Conservation (phyloP, 2,329 filamentous ascomycete species). For the Cryphonectria carpinicola region DNA sequence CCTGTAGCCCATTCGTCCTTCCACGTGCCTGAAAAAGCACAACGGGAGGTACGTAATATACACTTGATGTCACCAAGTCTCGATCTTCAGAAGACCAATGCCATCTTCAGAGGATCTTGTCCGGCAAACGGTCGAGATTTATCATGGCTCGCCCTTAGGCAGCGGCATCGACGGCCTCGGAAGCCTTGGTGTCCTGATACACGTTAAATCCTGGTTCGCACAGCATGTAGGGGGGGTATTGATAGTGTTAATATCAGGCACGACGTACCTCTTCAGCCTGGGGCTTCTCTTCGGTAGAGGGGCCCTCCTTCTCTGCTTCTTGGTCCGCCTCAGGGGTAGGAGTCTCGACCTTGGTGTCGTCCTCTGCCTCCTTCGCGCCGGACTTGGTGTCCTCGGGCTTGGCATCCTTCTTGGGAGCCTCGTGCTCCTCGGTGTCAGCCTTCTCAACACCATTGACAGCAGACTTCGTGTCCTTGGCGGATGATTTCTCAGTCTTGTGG, state of each 20-base stretch:
- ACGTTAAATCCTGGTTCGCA: conserved; percentile 3
- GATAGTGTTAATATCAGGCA: conserved; percentile 1
- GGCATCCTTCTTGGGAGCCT: conserved; percentile 39
- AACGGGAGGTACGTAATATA: conserved; percentile 25
- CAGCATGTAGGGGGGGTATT: neutral
- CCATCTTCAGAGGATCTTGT: neutral
- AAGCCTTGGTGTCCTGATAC: conserved; percentile 35
- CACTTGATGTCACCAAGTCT: conserved; percentile 22
- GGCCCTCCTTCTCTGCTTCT: conserved; percentile 29
- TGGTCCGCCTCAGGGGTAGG: conserved; percentile 37
- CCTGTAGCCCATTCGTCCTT: conserved; percentile 7
- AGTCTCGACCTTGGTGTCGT: conserved; percentile 37
- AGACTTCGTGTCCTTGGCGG: conserved; percentile 43
- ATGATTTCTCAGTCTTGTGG: conserved; percentile 42
- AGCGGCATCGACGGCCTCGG: conserved; percentile 43
- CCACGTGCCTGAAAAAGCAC: conserved; percentile 16
- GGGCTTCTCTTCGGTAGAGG: conserved; percentile 8
- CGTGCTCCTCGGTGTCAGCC: conserved; percentile 35
- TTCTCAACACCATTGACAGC: conserved; percentile 39
- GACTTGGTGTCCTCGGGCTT: conserved; percentile 36
- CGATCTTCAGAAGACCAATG: conserved; percentile 7
- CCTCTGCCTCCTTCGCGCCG: conserved; percentile 36
- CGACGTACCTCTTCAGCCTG: conserved; percentile 41
- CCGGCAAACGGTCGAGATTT: neutral
- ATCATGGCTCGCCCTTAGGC: conserved; percentile 35